phyloP scores from a whole-genome alignment of 2,329 filamentous ascomycete species.

The Aspergillus ochraceus region DNA sequence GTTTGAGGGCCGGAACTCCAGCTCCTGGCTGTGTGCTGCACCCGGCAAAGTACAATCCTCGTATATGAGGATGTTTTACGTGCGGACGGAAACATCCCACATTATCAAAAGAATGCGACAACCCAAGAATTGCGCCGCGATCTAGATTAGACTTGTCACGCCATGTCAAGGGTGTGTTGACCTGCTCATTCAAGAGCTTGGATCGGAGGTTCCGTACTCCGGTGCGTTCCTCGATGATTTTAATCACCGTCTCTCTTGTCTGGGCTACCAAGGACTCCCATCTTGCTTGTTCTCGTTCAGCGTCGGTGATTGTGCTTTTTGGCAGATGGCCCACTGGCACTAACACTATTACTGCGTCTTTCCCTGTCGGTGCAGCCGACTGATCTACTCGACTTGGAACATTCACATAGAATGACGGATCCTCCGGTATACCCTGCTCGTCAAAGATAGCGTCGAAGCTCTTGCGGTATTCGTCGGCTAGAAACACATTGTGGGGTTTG shows the following conservation, averaged over 20 bases:
- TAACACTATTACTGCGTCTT: conserved; percentile 67
- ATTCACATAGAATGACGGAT: conserved; percentile 77
- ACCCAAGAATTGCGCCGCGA: conserved; percentile 70
- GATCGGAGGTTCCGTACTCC: conserved; percentile 50
- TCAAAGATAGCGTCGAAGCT: conserved; percentile 78
- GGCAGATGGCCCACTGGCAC: conserved; percentile 67
- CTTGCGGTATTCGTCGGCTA: conserved; percentile 69
- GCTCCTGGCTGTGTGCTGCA: conserved; percentile 75
- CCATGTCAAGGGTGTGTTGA: conserved; percentile 69
- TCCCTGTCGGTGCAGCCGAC: conserved; percentile 64
- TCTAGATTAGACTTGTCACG: conserved; percentile 70
- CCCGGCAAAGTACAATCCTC: conserved; percentile 66
- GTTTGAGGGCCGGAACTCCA: conserved; percentile 44
- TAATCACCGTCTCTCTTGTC: background rate
- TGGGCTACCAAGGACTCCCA: background rate
- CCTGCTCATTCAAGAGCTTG: conserved; percentile 59
- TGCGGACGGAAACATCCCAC: conserved; percentile 34
- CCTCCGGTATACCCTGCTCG: conserved; percentile 62
- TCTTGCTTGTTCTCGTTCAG: background rate
- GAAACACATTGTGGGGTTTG: conserved; percentile 73
- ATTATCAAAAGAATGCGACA: conserved; percentile 69
- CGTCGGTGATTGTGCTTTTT: background rate
- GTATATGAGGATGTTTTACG: conserved; percentile 25
- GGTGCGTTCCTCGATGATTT: conserved; percentile 54
- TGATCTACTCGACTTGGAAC: conserved; percentile 70